Base-by-base conservation (phyloP, 257 asterid genomes). In the Linaria vulgaris region DNA sequence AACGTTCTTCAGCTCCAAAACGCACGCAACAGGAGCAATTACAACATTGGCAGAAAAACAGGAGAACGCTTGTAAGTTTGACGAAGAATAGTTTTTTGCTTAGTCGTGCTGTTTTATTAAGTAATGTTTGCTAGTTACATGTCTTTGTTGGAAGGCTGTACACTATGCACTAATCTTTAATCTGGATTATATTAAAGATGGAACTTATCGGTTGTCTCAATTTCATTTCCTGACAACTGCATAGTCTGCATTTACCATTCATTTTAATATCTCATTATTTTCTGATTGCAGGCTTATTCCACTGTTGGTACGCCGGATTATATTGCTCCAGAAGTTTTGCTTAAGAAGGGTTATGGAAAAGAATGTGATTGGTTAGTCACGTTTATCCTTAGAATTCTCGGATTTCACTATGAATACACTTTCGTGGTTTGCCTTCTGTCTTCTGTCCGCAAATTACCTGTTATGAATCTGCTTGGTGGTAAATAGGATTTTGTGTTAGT, bases 281-380 rank as follows among this genome's bases (percentile, higher is more conserved):
- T 12, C 75, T 48, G 74, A 55, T 66, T 82, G 71, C 87, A 92
- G 99, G 99, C 99, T 57, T 92, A 85, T 72, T 89, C 99, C 43
- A 92, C 99, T 12, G 99, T 92, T 43, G 99, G 99, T 57, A 92
- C 97, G 58, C 99, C 97, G 0, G 99, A 92, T 71, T 91, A 88
- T 76, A 91, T 91, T 75, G 98, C 96, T 72, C 96, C 98, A 19
- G 98, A 91, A 74, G 98, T 91, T 72, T 73, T 88, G 74, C 79
- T 88, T 65, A 91, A 91, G 89, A 91, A 91, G 85, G 98, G 98
- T 76, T 91, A 91, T 54, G 98, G 88, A 72, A 79, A 89, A 96
- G 99, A 92, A 80, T 92, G 99, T 72, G 99, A 92, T 74, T 92
- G 99, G 97, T 92, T 75, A 85, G 97, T 75, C 44, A 41, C 64